Base-by-base conservation (phyloP, 352 stramenopile species). In the Phytopythium vexans region DNA sequence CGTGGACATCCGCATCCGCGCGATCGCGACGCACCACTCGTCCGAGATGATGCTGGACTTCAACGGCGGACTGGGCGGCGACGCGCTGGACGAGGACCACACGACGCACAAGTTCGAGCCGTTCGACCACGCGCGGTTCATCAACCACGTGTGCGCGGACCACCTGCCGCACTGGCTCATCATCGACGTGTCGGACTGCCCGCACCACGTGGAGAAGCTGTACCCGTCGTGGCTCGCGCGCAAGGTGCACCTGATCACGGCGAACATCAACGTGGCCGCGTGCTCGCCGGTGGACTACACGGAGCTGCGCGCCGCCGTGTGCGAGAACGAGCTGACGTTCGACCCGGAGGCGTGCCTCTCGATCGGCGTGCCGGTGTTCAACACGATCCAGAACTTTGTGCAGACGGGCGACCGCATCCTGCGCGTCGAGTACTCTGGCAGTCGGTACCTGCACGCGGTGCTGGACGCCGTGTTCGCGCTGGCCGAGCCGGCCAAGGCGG, bases 161-260 rank as follows among this genome's bases (percentile, higher is more conserved):
- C 90, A 98, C 58, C 72, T 95, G 52, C 86, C 93, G 3, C 84
- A 98, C 67, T 92, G 88, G 70, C 77, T 98, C 10, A 92, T 98
- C 52, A 84, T 99, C 49, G 96, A 99, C 60, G 94, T 96, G 37
- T 97, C 93, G 4, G 91, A 95, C 60, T 89, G 92, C 44, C 70
- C 72, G 2, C 57, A 78, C n/a, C 74, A 89, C 57, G 82, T 94
- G n/a, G 77, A 86, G 16, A 65, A 73, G 27, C 70, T 94, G 46
- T 96, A 98, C 67, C 81, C 86, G 16, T 64, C 76, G 35, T 99
- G 95, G 95, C 65, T 98, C 4, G 75, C 59, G 12, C 72, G 75
- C 49, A 94, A 95, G 50, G 81, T 97, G 59, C 86, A 98, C 66
- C 68, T 99, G 35, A 90, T 98, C 48, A 98, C 88, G 10, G 83